A percentile compares a stretch with the other conserved stretches of the same genome.
Evolutionary conservation across 2,329 filamentous ascomycete genomes (phyloP).

Genomic region (Neospermospora avenae): DNA sequence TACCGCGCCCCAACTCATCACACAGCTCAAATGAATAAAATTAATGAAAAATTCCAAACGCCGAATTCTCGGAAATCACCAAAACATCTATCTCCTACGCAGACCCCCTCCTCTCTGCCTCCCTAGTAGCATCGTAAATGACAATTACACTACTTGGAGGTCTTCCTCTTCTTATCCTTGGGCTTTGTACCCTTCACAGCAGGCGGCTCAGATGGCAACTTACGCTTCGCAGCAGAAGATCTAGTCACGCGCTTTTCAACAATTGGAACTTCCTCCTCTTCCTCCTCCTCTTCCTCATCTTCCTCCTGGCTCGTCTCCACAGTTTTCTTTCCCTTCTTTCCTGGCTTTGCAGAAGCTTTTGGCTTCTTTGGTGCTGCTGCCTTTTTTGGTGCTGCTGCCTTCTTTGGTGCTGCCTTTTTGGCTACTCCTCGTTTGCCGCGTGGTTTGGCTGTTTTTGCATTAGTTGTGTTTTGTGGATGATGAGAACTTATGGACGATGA

Average conservation of each 20-base stretch:
- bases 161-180: background rate
- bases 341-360: background rate
- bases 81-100: background rate
- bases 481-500: too few species aligned
- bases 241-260: background rate
- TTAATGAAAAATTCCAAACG: background rate
- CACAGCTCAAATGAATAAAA: background rate
- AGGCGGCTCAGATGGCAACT: background rate
- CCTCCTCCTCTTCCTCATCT: background rate
- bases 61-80: too few species aligned
- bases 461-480: too few species aligned
- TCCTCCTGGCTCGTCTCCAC: background rate
- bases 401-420: background rate
- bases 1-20: background rate
- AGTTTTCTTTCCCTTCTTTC: background rate
- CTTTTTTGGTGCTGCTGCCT: too few species aligned
- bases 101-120: too few species aligned
- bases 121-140: too few species aligned
- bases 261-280: background rate
- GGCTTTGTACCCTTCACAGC: background rate
- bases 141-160: background rate
- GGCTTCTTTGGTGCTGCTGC: too few species aligned
- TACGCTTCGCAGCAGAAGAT: background rate
- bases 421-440: too few species aligned
- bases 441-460: background rate